Evolutionary conservation across 345 rosid species (phyloP), one percentile per base, ranked within the genome.

Genomic region (Rhodomyrtus tomentosa): DNA sequence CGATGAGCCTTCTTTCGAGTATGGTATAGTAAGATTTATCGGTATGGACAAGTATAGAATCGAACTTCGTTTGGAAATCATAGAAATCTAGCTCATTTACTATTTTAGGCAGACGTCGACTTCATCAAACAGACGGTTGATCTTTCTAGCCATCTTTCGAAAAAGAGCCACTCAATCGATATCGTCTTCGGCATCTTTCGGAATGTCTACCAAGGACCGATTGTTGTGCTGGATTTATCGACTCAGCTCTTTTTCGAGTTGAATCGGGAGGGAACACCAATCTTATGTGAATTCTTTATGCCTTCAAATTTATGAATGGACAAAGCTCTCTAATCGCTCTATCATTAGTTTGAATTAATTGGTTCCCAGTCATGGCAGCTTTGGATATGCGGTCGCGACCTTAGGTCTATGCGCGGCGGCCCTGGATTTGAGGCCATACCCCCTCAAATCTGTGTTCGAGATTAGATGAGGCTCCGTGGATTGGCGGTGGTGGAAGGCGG

Each of bases 281-380:
- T 16, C 18, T 4, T 32, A 62, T 32, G 4, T 16, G 3, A 3
- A 62, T 29, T 4, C 4, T 62, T 32, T 10, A 32, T 62, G 3
- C 0, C 18, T 32, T 18, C 3, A 0, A 29, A 59, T 29, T 32
- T 0, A 16, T 0, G 13, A 62, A 10, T 62, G 1, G 0, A 0
- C 10, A 32, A 20, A 62, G 24, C 42, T 62, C 13, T 62, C 21
- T 0, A 3, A 5, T 16, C 16, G 8, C 7, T 62, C 3, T 62
- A 16, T 6, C 2, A 18, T 52, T 2, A 6, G 22, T 16, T 52
- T 6, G 21, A 52, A 52, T 52, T 18, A 52, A 52, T 6, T 52
- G 18, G 0, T 52, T 52, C 55, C 3, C 3, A 6, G 55, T 18
- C 55, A 52, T 52, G 55, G 55, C 3, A 7, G 55, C 22, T 18